These are phyloP conservation scores for Magnaporthales sp. DNA, from an alignment of 2,329 filamentous ascomycete genomes.

Conservation along the genomic window DNA sequence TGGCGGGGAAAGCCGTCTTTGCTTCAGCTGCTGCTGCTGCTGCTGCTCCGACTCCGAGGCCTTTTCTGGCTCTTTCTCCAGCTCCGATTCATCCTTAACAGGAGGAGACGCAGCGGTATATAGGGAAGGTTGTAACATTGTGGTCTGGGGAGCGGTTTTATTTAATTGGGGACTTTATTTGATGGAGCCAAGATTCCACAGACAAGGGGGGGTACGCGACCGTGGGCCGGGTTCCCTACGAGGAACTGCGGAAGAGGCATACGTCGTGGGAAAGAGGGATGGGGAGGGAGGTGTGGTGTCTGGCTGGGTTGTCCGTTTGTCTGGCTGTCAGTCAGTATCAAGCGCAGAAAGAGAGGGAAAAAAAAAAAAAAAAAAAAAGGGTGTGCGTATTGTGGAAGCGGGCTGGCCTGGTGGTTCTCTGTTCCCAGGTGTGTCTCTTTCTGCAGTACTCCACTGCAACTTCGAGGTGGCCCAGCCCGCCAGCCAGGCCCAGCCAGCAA, in stretches of 20 bases:
- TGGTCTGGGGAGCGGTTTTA: slow-evolving; percentile 14
- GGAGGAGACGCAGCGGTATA: slow-evolving; percentile 1
- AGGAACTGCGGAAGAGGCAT: slow-evolving; percentile 1
- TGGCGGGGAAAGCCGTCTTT: slow-evolving; percentile 3
- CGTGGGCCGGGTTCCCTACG: slow-evolving; percentile 21
- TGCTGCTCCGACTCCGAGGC: slow-evolving; percentile 1
- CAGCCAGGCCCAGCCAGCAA: background rate
- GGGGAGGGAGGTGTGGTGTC: slow-evolving; percentile 5
- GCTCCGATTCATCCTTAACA: background rate
- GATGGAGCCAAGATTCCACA: slow-evolving; percentile 27
- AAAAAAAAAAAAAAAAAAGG: too few relatives aligned
- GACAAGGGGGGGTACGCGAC: slow-evolving; percentile 18
- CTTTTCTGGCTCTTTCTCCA: slow-evolving; percentile 10
- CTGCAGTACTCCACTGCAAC: background rate
- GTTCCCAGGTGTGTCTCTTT: background rate
- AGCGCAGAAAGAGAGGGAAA: background rate
- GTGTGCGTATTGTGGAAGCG: background rate
- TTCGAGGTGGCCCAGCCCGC: background rate
- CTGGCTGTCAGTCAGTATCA: background rate
- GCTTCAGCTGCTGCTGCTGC: slow-evolving; percentile 7
- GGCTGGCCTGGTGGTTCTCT: background rate
- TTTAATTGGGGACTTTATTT: slow-evolving; percentile 30
- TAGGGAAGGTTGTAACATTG: slow-evolving; percentile 22
- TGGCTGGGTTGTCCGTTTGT: background rate
- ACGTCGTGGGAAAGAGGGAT: background rate